A percentile compares a stretch with the other conserved stretches of the same genome.
phyloP scores from a whole-genome alignment of 2,329 filamentous ascomycete species.

The Alternaria sp. region DNA sequence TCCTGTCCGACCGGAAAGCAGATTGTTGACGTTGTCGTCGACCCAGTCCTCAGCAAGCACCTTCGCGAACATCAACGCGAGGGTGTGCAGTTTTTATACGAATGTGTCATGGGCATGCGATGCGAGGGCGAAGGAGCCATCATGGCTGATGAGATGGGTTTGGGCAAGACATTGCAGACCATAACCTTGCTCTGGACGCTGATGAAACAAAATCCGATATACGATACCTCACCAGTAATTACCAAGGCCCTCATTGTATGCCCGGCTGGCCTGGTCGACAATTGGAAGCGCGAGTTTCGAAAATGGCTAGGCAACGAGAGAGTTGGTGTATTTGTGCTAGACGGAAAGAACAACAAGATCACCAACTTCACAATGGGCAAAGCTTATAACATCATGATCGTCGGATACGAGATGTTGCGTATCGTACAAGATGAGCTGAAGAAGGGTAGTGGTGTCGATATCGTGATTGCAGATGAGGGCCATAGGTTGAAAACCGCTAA shows the following conservation, averaged over 20 bases:
- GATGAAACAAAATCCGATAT: conserved; percentile 74
- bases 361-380: conserved; percentile 75
- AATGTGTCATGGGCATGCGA: conserved; percentile 79
- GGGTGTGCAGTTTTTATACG: conserved; percentile 76
- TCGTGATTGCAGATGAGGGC: conserved; percentile 75
- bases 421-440: conserved; percentile 71
- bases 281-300: conserved; percentile 76
- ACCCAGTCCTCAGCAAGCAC: conserved; percentile 70
- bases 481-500: conserved; percentile 74
- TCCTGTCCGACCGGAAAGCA: conserved; percentile 68
- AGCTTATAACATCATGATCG: conserved; percentile 75
- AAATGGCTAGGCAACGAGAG: conserved; percentile 78
- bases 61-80: conserved; percentile 74
- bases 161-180: conserved; percentile 78
- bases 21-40: conserved; percentile 76
- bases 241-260: conserved; percentile 78
- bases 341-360: conserved; percentile 66
- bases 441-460: conserved; percentile 70
- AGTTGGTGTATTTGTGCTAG: conserved; percentile 72
- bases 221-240: conserved; percentile 67
- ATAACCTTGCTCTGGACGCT: conserved; percentile 77
- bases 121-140: conserved; percentile 73
- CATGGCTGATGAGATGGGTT: conserved; percentile 78
- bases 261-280: conserved; percentile 75
- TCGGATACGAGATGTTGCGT: conserved; percentile 76